phyloP scores from a whole-genome alignment of 2,329 filamentous ascomycete species.

The Alternaria alternata region DNA sequence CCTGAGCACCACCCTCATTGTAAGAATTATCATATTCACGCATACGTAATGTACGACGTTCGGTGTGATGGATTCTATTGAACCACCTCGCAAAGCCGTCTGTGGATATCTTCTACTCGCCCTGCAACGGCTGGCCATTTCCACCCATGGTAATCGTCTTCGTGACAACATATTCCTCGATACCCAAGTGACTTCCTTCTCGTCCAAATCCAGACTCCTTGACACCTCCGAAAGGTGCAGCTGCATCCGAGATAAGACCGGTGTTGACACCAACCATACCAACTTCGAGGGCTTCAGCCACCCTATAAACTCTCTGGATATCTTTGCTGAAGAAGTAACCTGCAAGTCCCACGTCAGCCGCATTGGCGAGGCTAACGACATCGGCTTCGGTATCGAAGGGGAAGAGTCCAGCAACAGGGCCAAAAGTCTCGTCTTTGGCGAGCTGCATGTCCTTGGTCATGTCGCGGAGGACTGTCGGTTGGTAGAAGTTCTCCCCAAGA shows the following conservation, averaged over 20 bases:
- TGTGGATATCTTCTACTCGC: slow-evolving; percentile 17
- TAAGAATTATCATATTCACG: not conserved
- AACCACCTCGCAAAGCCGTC: not conserved
- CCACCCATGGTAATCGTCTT: slow-evolving; percentile 66
- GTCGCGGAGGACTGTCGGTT: slow-evolving; percentile 86
- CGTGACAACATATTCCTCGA: slow-evolving; percentile 58
- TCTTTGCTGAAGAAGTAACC: slow-evolving; percentile 88
- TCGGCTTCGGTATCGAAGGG: slow-evolving; percentile 88
- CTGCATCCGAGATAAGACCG: slow-evolving; percentile 59
- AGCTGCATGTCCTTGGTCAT: slow-evolving; percentile 88
- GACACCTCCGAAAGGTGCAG: slow-evolving; percentile 58
- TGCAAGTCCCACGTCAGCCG: slow-evolving; percentile 83
- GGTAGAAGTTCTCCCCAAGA: slow-evolving; percentile 85
- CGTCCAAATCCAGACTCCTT: slow-evolving; percentile 61
- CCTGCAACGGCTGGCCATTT: slow-evolving; percentile 66
- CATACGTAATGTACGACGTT: not conserved
- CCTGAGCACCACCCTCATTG: not conserved
- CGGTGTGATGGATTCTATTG: not conserved
- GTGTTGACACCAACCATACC: slow-evolving; percentile 80
- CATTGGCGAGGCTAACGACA: slow-evolving; percentile 84
- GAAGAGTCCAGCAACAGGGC: slow-evolving; percentile 90
- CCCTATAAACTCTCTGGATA: slow-evolving; percentile 65
- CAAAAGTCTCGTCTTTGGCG: slow-evolving; percentile 91
- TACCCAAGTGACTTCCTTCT: slow-evolving; percentile 60
- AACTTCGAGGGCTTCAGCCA: slow-evolving; percentile 75